Conservation (phyloP, 2,329 filamentous ascomycete species). For the Arthrobotrys iridis region DNA sequence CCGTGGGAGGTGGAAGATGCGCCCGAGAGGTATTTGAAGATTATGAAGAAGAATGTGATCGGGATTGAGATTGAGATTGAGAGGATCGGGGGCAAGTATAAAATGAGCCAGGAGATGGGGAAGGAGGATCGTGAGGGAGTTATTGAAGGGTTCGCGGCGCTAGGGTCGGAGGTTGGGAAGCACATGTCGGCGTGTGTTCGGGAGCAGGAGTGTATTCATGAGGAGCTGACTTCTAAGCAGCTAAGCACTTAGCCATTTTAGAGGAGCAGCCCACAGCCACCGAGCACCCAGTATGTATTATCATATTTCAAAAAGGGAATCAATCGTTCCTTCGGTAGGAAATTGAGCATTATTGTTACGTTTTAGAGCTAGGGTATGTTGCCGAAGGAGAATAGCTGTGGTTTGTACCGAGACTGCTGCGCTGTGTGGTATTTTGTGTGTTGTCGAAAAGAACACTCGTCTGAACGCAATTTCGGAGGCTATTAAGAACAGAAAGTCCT, state of each 20-base stretch:
- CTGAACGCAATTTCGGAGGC: no score
- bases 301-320: no score
- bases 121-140: slow-evolving; percentile 69
- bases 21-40: slow-evolving; percentile 67
- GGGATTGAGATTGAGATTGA: slow-evolving; percentile 71
- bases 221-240: slow-evolving; percentile 21
- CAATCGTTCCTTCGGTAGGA: no score
- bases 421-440: slow-evolving; percentile 12
- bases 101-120: slow-evolving; percentile 73
- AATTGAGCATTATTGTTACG: no score
- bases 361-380: not conserved
- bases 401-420: no score
- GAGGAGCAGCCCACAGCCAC: not conserved
- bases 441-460: no score
- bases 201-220: slow-evolving; percentile 59
- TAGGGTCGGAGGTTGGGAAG: slow-evolving; percentile 62
- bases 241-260: not conserved
- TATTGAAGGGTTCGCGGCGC: slow-evolving; percentile 66
- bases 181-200: slow-evolving; percentile 60
- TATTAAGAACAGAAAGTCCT: no score
- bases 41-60: slow-evolving; percentile 70
- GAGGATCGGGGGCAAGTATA: slow-evolving; percentile 70
- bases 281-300: no score
- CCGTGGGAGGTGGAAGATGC: slow-evolving; percentile 71
- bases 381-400: no score